These are phyloP conservation scores for Botryotinia globosa DNA, from an alignment of 2,329 filamentous ascomycete genomes.

Conservation along the genomic window DNA sequence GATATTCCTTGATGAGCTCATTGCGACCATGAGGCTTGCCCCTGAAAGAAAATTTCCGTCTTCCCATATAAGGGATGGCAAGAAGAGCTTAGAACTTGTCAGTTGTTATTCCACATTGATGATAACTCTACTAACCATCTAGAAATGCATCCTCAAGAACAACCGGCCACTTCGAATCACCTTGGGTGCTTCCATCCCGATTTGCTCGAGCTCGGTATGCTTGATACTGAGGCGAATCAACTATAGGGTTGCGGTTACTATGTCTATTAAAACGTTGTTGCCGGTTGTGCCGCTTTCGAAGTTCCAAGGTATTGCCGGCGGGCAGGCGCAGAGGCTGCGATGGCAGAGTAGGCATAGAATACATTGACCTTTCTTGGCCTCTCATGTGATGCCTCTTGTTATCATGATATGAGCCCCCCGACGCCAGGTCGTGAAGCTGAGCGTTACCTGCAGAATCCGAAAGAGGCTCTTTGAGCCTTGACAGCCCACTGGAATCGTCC, in stretches of 20 bases:
- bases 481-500: conserved; percentile 28
- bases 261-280: conserved; percentile 35
- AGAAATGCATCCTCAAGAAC: conserved; percentile 65
- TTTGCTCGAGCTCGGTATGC: conserved; percentile 64
- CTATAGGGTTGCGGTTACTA: conserved; percentile 54
- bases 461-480: conserved; percentile 32
- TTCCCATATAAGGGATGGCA: conserved; percentile 63
- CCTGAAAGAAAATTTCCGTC: conserved; percentile 63
- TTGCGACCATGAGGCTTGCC: conserved; percentile 65
- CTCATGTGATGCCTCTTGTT: conserved; percentile 30
- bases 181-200: conserved; percentile 58
- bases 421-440: conserved; percentile 33
- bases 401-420: conserved; percentile 33
- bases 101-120: background rate
- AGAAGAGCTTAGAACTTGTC: conserved; percentile 51
- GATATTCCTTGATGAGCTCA: conserved; percentile 67
- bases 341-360: conserved; percentile 33
- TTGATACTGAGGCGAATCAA: conserved; percentile 60
- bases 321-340: conserved; percentile 31
- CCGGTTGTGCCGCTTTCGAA: conserved; percentile 38
- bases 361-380: conserved; percentile 28
- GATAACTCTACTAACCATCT: conserved; percentile 51
- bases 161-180: conserved; percentile 60
- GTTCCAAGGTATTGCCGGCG: conserved; percentile 30
- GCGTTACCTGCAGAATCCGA: conserved; percentile 36